Evolutionary conservation across 2,329 filamentous ascomycete species (phyloP).

Genomic region (Neophaeococcomyces aloes): DNA sequence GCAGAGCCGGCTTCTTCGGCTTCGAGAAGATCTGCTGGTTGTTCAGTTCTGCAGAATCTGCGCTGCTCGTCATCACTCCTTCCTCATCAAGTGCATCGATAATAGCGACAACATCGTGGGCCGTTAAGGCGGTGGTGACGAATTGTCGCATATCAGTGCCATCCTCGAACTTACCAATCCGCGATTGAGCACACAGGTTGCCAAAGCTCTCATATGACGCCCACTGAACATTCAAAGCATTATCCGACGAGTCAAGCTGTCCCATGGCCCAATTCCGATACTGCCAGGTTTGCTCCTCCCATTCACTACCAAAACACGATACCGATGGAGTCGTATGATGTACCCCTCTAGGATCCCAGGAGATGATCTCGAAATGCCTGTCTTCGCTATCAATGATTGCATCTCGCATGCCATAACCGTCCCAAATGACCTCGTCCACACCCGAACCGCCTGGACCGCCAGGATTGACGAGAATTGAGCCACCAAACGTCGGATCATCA

Average conservation of each 20-base stretch:
- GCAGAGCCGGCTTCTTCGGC: constrained; percentile 11
- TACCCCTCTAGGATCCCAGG: constrained; percentile 35
- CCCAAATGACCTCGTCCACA: constrained; percentile 23
- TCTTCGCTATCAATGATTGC: constrained; percentile 25
- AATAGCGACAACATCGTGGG: constrained; percentile 30
- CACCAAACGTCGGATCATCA: constrained; percentile 35
- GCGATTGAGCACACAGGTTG: constrained; percentile 13
- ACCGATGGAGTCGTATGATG: constrained; percentile 25
- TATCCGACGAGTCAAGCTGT: constrained; percentile 9
- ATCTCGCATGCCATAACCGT: constrained; percentile 14
- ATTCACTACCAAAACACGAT: constrained; percentile 22
- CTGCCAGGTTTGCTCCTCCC: constrained; percentile 4
- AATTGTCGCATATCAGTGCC: constrained; percentile 23
- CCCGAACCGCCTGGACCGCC: constrained; percentile 33
- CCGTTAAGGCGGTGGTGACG: constrained; percentile 27
- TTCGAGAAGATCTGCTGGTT: neutral
- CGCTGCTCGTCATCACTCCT: constrained; percentile 13
- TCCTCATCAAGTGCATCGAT: constrained; percentile 22
- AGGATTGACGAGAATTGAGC: constrained; percentile 40
- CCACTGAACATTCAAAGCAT: constrained; percentile 19
- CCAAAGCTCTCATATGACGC: constrained; percentile 14
- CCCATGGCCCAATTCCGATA: constrained; percentile 12
- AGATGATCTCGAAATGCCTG: constrained; percentile 35
- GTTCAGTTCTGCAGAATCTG: neutral
- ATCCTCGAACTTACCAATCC: constrained; percentile 18